Base-by-base conservation (phyloP, 2,329 filamentous ascomycete genomes). In the Ascocoryne sarcoides region DNA sequence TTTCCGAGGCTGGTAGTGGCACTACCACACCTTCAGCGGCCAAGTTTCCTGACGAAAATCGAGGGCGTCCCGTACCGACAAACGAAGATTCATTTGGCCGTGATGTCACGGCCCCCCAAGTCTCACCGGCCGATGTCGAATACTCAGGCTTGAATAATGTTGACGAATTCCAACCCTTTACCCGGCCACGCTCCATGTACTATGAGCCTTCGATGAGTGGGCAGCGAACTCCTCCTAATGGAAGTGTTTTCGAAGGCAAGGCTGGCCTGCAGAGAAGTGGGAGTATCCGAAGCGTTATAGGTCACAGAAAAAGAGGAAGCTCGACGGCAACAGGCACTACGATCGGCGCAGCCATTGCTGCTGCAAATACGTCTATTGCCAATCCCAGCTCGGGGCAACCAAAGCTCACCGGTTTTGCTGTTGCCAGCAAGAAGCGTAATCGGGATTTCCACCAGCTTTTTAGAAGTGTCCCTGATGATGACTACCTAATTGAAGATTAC, bases 401-500 rank as follows among this genome's bases (percentile, higher is more conserved):
- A 32, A 88, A 89, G 48, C 70, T 94, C 48, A 95, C 90, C 4
- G 92, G 92, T 0, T 98, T 98, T 60, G 90, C 92, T 36, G 88
- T 96, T 49, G 92, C 92, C 36, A 93, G 85, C 60, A 94, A 93
- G 62, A 95, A 92, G 66, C 79, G 93, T 42, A 98, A 98, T 63
- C 79, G 87, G 36, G 92, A 96, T 58, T 98, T 96, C 55, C 92
- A 98, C 61, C 76, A 75, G 44, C 67, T 95, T 2, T 98, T 98
- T 69, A 84, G 92, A 63, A 96, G 89, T 59, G 92, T 98, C 1
- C 92, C 93, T 1, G 90, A 96, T 51, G 92, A 98, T 56, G 92
- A 98, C 62, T 95, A 95, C 58, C 72, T 98, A 18, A 96, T 98
- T 50, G 92, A 98, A 59, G 92, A 98, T 61, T 98, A 96, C 62